These are phyloP conservation scores for Nicotiana paniculata DNA, from an alignment of 257 asterid species.

Conservation along the genomic window DNA sequence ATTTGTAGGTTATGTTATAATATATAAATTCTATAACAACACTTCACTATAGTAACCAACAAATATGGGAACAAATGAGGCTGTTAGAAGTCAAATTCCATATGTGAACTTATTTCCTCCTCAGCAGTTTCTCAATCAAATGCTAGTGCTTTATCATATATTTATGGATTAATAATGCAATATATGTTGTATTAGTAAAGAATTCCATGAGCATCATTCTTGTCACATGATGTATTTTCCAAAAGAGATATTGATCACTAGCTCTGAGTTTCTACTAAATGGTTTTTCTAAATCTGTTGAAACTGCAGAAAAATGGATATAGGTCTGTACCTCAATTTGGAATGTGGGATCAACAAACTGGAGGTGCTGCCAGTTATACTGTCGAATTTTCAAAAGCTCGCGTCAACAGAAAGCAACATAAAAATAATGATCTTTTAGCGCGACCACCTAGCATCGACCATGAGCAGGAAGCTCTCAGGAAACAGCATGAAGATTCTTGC, in stretches of 20 bases:
- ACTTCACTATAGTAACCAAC: no score
- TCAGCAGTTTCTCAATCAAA: neutral
- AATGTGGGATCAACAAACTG: conserved; percentile 6
- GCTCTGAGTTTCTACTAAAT: neutral
- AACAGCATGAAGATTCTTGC: conserved; percentile 1
- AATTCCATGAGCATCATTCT: neutral
- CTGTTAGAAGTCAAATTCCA: neutral
- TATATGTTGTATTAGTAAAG: neutral
- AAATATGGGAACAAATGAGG: no score
- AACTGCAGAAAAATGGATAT: conserved; percentile 10
- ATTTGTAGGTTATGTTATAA: no score
- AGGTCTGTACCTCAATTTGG: conserved; percentile 10
- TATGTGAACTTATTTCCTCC: neutral
- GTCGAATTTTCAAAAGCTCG: conserved; percentile 6
- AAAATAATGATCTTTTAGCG: conserved; percentile 4
- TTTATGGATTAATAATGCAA: neutral
- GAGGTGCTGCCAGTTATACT: neutral
- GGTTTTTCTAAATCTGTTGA: neutral
- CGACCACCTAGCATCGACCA: conserved; percentile 1
- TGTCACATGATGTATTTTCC: neutral
- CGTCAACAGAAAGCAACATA: neutral
- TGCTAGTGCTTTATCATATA: neutral
- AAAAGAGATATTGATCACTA: neutral
- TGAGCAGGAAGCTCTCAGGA: neutral
- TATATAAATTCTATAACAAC: no score